Percentiles rank a stretch among this genome's conserved stretches.
phyloP scores from a whole-genome alignment of 805 yeast genomes.

The Saccharomycopsis vini region DNA sequence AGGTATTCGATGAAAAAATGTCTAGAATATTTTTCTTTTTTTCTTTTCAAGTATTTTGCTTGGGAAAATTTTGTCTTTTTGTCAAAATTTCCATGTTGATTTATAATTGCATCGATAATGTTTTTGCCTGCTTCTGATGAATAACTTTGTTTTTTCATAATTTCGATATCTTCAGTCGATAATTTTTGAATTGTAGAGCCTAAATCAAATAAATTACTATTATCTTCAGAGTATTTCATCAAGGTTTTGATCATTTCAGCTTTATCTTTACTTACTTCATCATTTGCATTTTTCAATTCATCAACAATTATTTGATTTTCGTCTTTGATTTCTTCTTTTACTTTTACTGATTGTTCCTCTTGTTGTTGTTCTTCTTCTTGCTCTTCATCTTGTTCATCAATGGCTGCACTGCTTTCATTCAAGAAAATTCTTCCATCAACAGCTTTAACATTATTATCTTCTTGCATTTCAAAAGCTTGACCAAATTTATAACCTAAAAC shows the following conservation, averaged over 20 bases:
- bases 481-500: conserved; percentile 80
- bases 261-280: conserved; percentile 29
- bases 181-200: conserved; percentile 68
- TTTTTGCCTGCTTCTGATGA: conserved; percentile 57
- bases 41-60: conserved; percentile 83
- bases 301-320: conserved; percentile 32
- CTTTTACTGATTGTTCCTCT: conserved; percentile 30
- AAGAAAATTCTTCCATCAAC: conserved; percentile 32
- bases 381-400: conserved; percentile 25
- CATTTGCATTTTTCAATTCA: conserved; percentile 22
- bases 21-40: conserved; percentile 83
- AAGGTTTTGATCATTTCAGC: conserved; percentile 20
- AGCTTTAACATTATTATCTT: conserved; percentile 43
- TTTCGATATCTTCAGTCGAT: conserved; percentile 74
- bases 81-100: conserved; percentile 77
- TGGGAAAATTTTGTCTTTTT: conserved; percentile 85
- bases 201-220: conserved; percentile 57
- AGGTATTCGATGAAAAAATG: conserved; percentile 75
- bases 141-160: conserved; percentile 61
- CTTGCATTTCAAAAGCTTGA: conserved; percentile 76
- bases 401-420: conserved; percentile 25
- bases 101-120: conserved; percentile 73
- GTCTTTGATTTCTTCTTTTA: conserved; percentile 27
- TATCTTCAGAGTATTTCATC: conserved; percentile 41
- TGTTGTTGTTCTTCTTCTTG: conserved; percentile 23